Evolutionary conservation across 257 asterid species (phyloP).

Genomic region (Thymus quinquecostatus): DNA sequence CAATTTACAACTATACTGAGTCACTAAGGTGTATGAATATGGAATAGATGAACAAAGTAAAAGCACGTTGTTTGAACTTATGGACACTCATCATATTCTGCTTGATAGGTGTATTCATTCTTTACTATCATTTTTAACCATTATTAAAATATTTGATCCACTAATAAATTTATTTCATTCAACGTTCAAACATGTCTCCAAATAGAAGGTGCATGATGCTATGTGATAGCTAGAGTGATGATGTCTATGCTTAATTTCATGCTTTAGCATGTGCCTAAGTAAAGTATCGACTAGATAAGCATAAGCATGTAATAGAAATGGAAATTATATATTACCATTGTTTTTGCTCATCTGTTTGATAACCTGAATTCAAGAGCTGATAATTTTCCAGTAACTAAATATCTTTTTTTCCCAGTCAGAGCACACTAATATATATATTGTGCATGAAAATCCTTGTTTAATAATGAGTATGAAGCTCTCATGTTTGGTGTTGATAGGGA

Average conservation of each 20-base stretch:
- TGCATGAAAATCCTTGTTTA: background rate
- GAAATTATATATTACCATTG: background rate
- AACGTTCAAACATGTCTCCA: slow-evolving; percentile 27
- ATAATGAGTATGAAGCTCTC: no score
- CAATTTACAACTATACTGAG: background rate
- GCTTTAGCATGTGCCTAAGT: background rate
- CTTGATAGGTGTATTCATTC: slow-evolving; percentile 36
- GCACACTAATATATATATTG: slow-evolving; percentile 5
- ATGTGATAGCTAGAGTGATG: slow-evolving; percentile 19
- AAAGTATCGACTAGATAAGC: slow-evolving; percentile 9
- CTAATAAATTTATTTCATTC: slow-evolving; percentile 31
- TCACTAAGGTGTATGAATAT: background rate
- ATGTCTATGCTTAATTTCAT: slow-evolving; percentile 8
- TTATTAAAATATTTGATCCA: slow-evolving; percentile 29
- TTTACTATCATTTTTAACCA: background rate
- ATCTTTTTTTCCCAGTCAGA: background rate
- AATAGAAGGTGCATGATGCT: slow-evolving; percentile 29
- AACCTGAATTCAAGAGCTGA: slow-evolving; percentile 15
- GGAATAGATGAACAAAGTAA: background rate
- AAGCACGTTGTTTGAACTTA: slow-evolving; percentile 23
- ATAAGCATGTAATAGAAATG: slow-evolving; percentile 5
- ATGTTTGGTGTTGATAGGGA: no score
- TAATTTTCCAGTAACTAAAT: background rate
- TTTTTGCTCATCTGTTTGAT: slow-evolving; percentile 10
- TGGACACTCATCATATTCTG: slow-evolving; percentile 27